These are phyloP conservation scores for Torulaspora franciscae DNA, from an alignment of 805 yeast genomes.

Conservation along the genomic window DNA sequence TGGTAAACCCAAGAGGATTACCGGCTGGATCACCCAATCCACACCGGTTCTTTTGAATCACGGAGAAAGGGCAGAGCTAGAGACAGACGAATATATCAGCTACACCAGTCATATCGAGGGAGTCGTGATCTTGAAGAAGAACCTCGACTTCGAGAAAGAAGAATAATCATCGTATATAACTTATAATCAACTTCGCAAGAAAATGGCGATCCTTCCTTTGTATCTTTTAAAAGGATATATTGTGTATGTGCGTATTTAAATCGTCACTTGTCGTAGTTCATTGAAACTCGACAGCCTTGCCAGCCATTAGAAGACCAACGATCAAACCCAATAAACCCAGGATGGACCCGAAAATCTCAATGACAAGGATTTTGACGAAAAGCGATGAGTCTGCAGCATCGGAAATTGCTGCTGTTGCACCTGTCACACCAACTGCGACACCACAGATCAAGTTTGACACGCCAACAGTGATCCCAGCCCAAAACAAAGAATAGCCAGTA, in stretches of 20 bases:
- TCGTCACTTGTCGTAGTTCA: constrained; percentile 28
- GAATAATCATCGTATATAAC: constrained; percentile 29
- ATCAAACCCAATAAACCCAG: constrained; percentile 93
- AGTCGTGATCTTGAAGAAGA: constrained; percentile 84
- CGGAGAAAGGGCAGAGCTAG: constrained; percentile 96
- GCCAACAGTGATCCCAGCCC: constrained; percentile 99
- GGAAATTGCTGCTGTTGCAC: constrained; percentile 96
- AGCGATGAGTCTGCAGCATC: constrained; percentile 96
- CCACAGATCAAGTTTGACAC: constrained; percentile 92
- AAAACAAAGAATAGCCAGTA: constrained; percentile 91
- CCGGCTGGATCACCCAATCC: constrained; percentile 99
- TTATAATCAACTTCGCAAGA: neutral
- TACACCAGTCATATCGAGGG: constrained; percentile 84
- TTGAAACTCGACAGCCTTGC: constrained; percentile 83
- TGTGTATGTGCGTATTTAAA: constrained; percentile 1
- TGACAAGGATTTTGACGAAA: constrained; percentile 91
- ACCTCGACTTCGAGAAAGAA: constrained; percentile 74
- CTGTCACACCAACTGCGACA: constrained; percentile 94
- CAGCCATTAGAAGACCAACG: constrained; percentile 96
- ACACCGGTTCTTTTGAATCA: constrained; percentile 91
- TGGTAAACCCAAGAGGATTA: constrained; percentile 96
- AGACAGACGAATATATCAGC: constrained; percentile 79
- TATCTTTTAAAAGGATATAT: neutral
- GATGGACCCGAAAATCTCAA: constrained; percentile 96
- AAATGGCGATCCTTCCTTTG: constrained; percentile 1